phyloP scores from a whole-genome alignment of 2,329 filamentous ascomycete genomes.

The Emydomyces testavorans region DNA sequence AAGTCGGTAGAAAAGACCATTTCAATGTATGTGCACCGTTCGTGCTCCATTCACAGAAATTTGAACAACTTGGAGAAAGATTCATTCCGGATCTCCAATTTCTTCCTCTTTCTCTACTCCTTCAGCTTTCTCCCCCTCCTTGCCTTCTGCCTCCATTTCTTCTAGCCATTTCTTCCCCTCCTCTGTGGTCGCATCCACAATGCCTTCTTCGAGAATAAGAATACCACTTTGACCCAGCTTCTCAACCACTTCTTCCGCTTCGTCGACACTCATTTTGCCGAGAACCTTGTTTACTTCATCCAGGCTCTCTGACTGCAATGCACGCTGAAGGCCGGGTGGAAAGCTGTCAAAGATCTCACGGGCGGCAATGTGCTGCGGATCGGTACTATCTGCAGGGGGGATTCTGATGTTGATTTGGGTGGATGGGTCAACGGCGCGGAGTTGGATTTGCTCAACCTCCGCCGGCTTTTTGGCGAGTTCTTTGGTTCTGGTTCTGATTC shows the following conservation, averaged over 20 bases:
- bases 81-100: conserved; percentile 26
- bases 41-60: too few relatives aligned
- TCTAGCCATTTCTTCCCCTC: conserved; percentile 68
- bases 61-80: neutral
- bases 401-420: conserved; percentile 84
- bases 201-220: conserved; percentile 79
- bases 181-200: conserved; percentile 89
- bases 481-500: conserved; percentile 63
- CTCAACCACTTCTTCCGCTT: conserved; percentile 74
- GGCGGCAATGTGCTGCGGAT: conserved; percentile 49
- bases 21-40: too few relatives aligned
- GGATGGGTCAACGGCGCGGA: conserved; percentile 88
- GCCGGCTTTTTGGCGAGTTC: conserved; percentile 57
- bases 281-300: conserved; percentile 82
- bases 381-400: conserved; percentile 56
- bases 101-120: conserved; percentile 17
- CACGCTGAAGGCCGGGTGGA: conserved; percentile 65
- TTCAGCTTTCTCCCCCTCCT: conserved; percentile 19
- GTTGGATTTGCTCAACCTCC: conserved; percentile 89
- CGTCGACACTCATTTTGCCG: conserved; percentile 76
- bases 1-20: neutral
- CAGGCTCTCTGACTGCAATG: conserved; percentile 75
- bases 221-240: conserved; percentile 75
- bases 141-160: conserved; percentile 55
- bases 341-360: conserved; percentile 75